These are phyloP conservation scores for Xylogone sp. DNA, from an alignment of 2,329 filamentous ascomycete genomes.

Conservation along the genomic window DNA sequence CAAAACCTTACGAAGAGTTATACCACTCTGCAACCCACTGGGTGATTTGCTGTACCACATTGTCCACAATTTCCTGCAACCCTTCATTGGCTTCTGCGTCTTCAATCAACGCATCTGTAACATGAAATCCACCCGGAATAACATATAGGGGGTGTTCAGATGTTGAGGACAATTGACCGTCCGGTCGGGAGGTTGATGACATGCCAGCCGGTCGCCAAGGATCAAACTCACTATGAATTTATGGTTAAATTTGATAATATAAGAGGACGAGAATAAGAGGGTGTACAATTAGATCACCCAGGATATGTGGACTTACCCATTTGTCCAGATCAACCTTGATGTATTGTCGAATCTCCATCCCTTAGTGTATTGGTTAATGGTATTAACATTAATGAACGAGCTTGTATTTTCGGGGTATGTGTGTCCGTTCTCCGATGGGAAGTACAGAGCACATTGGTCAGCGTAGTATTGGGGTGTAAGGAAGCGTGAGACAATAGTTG, in stretches of 20 bases:
- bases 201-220: slow-evolving; percentile 52
- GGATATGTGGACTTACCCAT: slow-evolving; percentile 40
- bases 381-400: slow-evolving; percentile 36
- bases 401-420: slow-evolving; percentile 39
- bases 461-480: slow-evolving; percentile 45
- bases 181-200: slow-evolving; percentile 45
- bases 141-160: slow-evolving; percentile 42
- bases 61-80: slow-evolving; percentile 40
- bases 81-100: slow-evolving; percentile 41
- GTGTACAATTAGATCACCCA: too few species aligned
- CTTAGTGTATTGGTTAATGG: slow-evolving; percentile 46
- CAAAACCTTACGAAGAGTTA: too few species aligned
- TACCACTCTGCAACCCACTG: too few species aligned
- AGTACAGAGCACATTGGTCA: slow-evolving; percentile 47
- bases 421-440: slow-evolving; percentile 41
- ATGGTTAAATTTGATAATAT: slow-evolving; percentile 1
- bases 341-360: slow-evolving; percentile 48
- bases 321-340: slow-evolving; percentile 48
- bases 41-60: slow-evolving; percentile 27
- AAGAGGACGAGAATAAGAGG: too few species aligned
- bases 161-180: slow-evolving; percentile 44
- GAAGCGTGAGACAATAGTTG: slow-evolving; percentile 44
- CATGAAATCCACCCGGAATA: slow-evolving; percentile 47
- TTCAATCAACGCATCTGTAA: slow-evolving; percentile 41
- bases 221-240: slow-evolving; percentile 41